Evolutionary conservation across 352 stramenopile species (phyloP).

Genomic region (Peronospora farinosa): DNA sequence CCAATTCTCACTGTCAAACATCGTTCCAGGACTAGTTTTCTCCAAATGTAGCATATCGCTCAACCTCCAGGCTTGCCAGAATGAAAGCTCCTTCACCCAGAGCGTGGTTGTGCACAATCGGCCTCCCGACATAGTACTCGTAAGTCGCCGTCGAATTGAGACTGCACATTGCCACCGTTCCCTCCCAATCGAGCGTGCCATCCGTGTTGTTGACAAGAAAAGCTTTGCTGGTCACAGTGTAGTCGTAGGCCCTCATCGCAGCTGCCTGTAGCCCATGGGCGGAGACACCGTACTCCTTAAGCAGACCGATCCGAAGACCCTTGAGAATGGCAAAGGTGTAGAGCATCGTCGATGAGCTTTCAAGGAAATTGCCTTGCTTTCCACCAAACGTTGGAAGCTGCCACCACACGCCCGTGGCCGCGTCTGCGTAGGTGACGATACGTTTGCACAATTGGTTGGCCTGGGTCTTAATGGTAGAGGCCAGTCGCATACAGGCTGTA

Average conservation of each 20-base stretch:
- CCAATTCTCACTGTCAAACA: too few relatives aligned
- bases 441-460: conserved; percentile 15
- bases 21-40: too few relatives aligned
- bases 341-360: conserved; percentile 30
- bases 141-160: conserved; percentile 17
- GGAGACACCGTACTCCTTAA: conserved; percentile 9
- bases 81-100: conserved; percentile 20
- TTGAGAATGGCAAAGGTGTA: conserved; percentile 32
- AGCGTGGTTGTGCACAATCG: too few relatives aligned
- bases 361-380: conserved; percentile 25
- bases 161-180: conserved; percentile 24
- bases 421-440: conserved; percentile 18
- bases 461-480: conserved; percentile 14
- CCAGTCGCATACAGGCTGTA: conserved; percentile 7
- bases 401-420: conserved; percentile 21
- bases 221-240: conserved; percentile 16
- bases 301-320: conserved; percentile 22
- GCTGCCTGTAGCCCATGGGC: background rate
- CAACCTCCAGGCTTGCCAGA: conserved; percentile 21
- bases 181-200: conserved; percentile 22
- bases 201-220: conserved; percentile 21
- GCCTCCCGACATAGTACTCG: too few relatives aligned
- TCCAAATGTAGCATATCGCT: background rate
- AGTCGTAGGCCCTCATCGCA: conserved; percentile 19
- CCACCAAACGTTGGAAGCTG: conserved; percentile 22